A percentile compares a stretch with the other conserved stretches of the same genome.
Conservation (phyloP, 2,329 filamentous ascomycete species). For the Trichoderma gracile region DNA sequence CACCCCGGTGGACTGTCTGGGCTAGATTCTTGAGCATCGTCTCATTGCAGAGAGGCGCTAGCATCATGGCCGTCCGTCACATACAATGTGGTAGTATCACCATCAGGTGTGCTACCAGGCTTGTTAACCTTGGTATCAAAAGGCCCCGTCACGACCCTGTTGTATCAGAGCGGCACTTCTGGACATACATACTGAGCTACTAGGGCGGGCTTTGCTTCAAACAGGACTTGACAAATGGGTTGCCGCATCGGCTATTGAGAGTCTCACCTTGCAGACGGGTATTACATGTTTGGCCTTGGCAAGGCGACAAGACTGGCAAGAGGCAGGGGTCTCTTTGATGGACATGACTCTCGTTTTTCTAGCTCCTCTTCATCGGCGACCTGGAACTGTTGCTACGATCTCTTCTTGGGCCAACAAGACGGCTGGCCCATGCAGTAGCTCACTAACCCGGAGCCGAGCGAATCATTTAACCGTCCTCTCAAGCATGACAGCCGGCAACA, state of each 20-base stretch:
- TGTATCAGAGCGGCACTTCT: background rate
- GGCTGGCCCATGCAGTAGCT: background rate
- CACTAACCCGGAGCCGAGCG: constrained; percentile 1
- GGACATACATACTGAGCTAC: background rate
- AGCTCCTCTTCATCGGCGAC: background rate
- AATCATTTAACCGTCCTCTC: constrained; percentile 1
- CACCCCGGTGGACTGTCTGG: constrained; percentile 14
- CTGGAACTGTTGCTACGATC: background rate
- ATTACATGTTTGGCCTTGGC: background rate
- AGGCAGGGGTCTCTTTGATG: background rate
- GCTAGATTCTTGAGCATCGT: background rate
- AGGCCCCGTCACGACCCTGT: background rate
- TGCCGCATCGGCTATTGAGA: background rate
- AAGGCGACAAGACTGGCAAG: background rate
- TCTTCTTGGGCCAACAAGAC: background rate
- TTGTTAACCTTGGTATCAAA: background rate
- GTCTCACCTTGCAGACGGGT: background rate
- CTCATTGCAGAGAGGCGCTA: constrained; percentile 8
- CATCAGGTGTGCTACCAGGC: constrained; percentile 3
- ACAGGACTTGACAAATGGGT: background rate
- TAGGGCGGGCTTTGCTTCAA: background rate
- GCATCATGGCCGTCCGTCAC: background rate
- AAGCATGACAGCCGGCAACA: constrained; percentile 2
- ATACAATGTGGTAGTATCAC: background rate
- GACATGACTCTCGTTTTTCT: background rate